Conservation (phyloP, 208 protist genomes). For the Vickermania ingenoplastis region DNA sequence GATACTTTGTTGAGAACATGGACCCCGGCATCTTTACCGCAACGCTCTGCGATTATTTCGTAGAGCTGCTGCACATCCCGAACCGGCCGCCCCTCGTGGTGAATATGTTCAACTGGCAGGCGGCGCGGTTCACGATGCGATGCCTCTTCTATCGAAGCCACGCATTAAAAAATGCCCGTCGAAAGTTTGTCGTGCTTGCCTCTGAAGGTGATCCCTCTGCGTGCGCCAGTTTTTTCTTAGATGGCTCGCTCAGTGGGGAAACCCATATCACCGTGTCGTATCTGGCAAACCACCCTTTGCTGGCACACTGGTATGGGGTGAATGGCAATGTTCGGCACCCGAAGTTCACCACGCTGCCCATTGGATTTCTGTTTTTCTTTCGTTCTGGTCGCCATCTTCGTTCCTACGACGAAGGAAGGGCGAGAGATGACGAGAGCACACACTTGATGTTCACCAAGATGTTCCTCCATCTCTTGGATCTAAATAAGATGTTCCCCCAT, state of each 20-base stretch:
- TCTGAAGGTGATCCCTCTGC: neutral
- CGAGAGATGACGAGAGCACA: neutral
- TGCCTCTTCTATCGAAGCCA: neutral
- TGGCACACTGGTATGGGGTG: neutral
- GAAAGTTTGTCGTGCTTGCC: neutral
- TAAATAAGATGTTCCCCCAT: neutral
- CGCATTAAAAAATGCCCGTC: neutral
- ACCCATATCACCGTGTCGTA: neutral
- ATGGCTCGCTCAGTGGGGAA: neutral
- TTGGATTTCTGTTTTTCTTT: neutral
- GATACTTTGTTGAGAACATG: constrained; percentile 1
- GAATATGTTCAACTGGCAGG: neutral
- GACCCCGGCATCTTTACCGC: neutral
- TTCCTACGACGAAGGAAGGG: neutral
- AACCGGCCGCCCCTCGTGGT: neutral
- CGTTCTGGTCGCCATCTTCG: neutral
- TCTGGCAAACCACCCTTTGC: neutral
- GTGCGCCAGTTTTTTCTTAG: neutral
- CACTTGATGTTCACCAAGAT: neutral
- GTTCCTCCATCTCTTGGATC: neutral
- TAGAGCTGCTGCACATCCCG: neutral
- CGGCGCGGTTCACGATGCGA: neutral
- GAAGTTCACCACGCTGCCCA: neutral
- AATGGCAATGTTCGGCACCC: neutral
- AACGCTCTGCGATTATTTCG: neutral